phyloP scores from a whole-genome alignment of 2,329 filamentous ascomycete genomes.

The Trichophyton rubrum region DNA sequence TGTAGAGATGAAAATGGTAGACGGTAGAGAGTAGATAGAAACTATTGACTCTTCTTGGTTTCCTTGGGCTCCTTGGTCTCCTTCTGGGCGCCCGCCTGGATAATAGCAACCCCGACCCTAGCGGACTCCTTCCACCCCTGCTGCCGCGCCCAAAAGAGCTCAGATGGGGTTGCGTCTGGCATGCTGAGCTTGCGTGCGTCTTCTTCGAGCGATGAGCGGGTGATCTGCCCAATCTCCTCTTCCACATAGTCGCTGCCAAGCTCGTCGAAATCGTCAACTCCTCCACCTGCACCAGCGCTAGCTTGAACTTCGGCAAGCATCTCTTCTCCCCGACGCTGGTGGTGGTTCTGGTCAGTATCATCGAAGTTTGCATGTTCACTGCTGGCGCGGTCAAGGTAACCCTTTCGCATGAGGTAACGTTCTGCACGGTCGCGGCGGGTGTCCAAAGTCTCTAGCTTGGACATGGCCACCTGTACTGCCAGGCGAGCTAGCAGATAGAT shows the following conservation, averaged over 20 bases:
- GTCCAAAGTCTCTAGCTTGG: constrained; percentile 71
- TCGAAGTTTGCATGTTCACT: neutral
- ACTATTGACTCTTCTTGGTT: neutral
- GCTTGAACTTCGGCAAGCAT: constrained; percentile 19
- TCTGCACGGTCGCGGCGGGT: constrained; percentile 68
- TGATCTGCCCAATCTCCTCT: constrained; percentile 26
- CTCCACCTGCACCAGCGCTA: constrained; percentile 1
- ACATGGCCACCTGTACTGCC: constrained; percentile 58
- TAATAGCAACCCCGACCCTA: constrained; percentile 29
- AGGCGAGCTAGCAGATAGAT: constrained; percentile 69
- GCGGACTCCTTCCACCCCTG: constrained; percentile 33
- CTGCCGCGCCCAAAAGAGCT: constrained; percentile 35
- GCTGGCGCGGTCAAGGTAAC: constrained; percentile 47
- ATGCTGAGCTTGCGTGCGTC: constrained; percentile 28
- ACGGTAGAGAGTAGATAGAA: neutral
- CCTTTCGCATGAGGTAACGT: constrained; percentile 67
- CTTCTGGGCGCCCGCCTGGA: constrained; percentile 22
- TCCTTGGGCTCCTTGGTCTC: neutral
- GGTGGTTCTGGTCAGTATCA: too few relatives aligned
- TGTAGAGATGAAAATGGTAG: neutral
- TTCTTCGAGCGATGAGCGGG: constrained; percentile 30
- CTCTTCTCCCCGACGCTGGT: neutral
- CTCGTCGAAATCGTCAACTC: constrained; percentile 21
- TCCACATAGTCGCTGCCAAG: constrained; percentile 27
- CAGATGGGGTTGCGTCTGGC: constrained; percentile 22